Conservation (phyloP, 75 land plant genomes). For the Cryptomeria japonica region DNA sequence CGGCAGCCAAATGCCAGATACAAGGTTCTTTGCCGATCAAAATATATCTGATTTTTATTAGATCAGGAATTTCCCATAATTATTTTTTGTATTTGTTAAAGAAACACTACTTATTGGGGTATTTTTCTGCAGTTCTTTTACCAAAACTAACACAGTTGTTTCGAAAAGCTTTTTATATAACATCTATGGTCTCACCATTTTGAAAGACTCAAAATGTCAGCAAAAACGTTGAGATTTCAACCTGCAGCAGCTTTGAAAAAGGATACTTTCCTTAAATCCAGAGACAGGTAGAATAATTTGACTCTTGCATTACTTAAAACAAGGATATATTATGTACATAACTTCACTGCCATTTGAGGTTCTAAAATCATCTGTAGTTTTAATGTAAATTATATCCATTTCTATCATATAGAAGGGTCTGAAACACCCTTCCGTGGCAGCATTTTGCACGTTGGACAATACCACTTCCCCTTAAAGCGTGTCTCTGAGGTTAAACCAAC, state of each 20-base stretch:
- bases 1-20: neutral
- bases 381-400: neutral
- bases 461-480: slow-evolving; percentile 97
- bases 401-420: slow-evolving; percentile 21
- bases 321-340: neutral
- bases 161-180: too few species aligned
- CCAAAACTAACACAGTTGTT: too few species aligned
- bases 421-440: slow-evolving; percentile 18
- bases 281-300: neutral
- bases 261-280: neutral
- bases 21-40: neutral
- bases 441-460: slow-evolving; percentile 80
- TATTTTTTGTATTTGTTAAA: too few species aligned
- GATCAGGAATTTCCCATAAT: neutral
- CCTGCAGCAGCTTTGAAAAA: neutral
- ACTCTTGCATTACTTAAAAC: neutral
- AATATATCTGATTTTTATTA: neutral
- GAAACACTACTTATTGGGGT: too few species aligned
- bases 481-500: slow-evolving; percentile 98
- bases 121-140: too few species aligned
- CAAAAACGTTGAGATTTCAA: neutral
- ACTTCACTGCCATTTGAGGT: neutral
- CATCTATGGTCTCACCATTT: neutral
- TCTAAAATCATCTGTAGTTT: neutral
- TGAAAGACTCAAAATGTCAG: neutral